These are phyloP conservation scores for Phialophora verrucosa DNA, from an alignment of 2,329 filamentous ascomycete species.

Conservation along the genomic window DNA sequence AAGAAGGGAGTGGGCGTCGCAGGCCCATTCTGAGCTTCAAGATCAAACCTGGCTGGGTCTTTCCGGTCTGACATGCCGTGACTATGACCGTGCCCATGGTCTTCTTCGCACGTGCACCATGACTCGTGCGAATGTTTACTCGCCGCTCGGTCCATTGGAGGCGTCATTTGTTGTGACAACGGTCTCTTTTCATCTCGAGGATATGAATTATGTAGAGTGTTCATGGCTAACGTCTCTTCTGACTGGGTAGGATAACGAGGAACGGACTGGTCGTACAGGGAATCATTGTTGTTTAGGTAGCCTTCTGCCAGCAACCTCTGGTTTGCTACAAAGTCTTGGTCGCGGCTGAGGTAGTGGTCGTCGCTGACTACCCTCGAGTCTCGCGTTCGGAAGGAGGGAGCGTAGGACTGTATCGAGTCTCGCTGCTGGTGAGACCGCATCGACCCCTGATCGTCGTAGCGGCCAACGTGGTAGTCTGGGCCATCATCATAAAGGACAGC, in stretches of 20 bases:
- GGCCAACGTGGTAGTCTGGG: slow-evolving; percentile 40
- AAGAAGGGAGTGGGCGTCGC: slow-evolving; percentile 38
- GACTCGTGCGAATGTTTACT: slow-evolving; percentile 39
- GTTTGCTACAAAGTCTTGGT: slow-evolving; percentile 39
- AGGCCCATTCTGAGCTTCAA: slow-evolving; percentile 38
- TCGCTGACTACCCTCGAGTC: slow-evolving; percentile 38
- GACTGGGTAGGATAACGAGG: slow-evolving; percentile 37
- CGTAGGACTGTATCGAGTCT: slow-evolving; percentile 39
- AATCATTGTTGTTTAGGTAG: slow-evolving; percentile 39
- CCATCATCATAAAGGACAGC: slow-evolving; percentile 41
- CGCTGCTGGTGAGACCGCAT: slow-evolving; percentile 33
- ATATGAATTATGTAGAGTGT: slow-evolving; percentile 34
- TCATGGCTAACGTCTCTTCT: slow-evolving; percentile 38
- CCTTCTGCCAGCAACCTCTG: slow-evolving; percentile 39
- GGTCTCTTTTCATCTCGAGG: slow-evolving; percentile 37
- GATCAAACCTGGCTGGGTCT: slow-evolving; percentile 37
- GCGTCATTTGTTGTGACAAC: slow-evolving; percentile 31
- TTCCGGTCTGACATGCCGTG: slow-evolving; percentile 31
- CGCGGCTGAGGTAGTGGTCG: slow-evolving; percentile 37
- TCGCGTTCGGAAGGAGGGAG: slow-evolving; percentile 39
- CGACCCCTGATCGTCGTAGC: slow-evolving; percentile 38
- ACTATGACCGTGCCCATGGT: slow-evolving; percentile 23
- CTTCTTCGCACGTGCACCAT: slow-evolving; percentile 41
- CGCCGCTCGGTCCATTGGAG: slow-evolving; percentile 32
- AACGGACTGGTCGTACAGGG: slow-evolving; percentile 35